These are phyloP conservation scores for Paramecium pentaurelia DNA, from an alignment of 73 alveolate species.

Conservation along the genomic window DNA sequence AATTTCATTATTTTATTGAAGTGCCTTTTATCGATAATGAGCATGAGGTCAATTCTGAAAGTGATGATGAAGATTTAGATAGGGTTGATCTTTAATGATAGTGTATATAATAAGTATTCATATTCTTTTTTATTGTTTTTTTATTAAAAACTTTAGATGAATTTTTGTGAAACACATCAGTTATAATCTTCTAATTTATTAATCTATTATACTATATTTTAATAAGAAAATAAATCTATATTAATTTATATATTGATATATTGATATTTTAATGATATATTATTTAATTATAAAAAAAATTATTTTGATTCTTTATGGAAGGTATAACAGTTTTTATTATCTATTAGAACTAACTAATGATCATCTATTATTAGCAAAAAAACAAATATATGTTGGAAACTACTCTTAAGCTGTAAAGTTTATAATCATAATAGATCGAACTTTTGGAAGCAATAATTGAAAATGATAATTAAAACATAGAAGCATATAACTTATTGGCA, in stretches of 20 bases:
- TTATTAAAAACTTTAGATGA: not conserved
- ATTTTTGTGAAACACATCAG: not conserved
- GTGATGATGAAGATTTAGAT: not conserved
- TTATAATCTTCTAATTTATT: not conserved
- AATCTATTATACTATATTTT: no score
- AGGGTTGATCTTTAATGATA: not conserved
- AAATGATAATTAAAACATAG: constrained; percentile 11
- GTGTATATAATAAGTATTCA: not conserved
- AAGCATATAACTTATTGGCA: constrained; percentile 29
- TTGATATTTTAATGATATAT: not conserved
- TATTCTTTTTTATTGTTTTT: not conserved
- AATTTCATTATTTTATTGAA: not conserved
- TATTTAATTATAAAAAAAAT: not conserved
- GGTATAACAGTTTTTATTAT: not conserved
- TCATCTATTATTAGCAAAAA: not conserved
- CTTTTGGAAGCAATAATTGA: not conserved
- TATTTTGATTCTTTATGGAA: not conserved
- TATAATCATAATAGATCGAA: not conserved
- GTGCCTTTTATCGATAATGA: not conserved
- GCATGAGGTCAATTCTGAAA: not conserved
- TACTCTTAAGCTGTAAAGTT: not conserved
- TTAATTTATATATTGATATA: not conserved
- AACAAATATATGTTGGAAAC: not conserved
- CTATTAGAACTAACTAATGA: not conserved
- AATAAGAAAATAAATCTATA: not conserved